phyloP scores from a whole-genome alignment of 768 basidiomycete species.

The Suillus americanus region DNA sequence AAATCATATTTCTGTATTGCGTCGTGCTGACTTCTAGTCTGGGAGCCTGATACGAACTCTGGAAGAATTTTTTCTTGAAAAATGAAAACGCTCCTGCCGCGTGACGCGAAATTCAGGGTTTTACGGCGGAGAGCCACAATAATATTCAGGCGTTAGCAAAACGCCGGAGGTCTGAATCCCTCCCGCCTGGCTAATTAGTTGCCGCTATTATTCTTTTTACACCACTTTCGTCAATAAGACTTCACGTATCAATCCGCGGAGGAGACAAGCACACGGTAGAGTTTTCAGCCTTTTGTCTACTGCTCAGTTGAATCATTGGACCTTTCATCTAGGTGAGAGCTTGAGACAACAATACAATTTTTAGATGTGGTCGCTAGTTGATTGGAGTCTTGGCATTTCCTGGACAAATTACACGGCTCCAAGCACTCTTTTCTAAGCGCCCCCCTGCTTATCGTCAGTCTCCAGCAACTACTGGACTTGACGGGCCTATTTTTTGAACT shows the following conservation, averaged over 20 bases:
- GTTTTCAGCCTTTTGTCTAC: background rate
- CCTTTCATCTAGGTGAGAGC: background rate
- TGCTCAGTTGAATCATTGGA: background rate
- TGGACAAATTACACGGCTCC: background rate
- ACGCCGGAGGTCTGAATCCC: background rate
- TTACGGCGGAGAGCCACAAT: background rate
- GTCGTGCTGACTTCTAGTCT: background rate
- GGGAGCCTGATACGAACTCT: background rate
- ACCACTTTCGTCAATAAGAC: background rate
- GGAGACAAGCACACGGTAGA: background rate
- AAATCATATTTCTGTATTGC: background rate
- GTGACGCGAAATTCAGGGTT: background rate
- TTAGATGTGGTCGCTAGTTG: background rate
- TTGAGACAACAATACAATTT: background rate
- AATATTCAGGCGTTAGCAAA: constrained; percentile 5
- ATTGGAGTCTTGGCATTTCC: background rate
- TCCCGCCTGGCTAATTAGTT: background rate
- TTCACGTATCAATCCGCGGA: background rate
- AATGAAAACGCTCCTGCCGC: background rate
- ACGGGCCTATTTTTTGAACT: background rate
- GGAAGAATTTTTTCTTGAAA: background rate
- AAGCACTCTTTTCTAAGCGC: background rate
- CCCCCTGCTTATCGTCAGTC: background rate
- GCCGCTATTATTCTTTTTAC: background rate
- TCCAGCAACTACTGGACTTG: background rate